These are phyloP conservation scores for Vishniacozyma victoriae DNA, from an alignment of 768 basidiomycete species.

Conservation along the genomic window DNA sequence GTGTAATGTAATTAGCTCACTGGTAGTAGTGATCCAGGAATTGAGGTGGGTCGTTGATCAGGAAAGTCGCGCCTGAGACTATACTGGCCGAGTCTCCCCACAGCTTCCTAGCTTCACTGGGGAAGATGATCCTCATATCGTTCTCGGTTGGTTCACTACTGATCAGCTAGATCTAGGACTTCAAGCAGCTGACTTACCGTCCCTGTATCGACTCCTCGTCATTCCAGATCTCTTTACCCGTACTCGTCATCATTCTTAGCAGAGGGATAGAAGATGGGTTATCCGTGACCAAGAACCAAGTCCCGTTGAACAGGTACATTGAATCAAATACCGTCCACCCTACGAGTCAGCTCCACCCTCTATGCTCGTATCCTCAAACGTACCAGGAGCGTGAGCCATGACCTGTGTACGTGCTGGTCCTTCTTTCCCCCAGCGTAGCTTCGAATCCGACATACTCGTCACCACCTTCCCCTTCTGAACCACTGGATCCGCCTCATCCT, in stretches of 20 bases:
- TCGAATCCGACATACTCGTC: constrained; percentile 36
- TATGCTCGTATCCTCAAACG: constrained; percentile 11
- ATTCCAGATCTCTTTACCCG: constrained; percentile 58
- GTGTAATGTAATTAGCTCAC: constrained; percentile 9
- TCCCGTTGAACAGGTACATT: constrained; percentile 73
- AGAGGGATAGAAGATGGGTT: constrained; percentile 63
- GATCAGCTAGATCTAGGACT: not conserved
- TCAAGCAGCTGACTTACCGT: constrained; percentile 24
- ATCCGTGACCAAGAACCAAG: constrained; percentile 74
- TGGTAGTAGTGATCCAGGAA: constrained; percentile 90
- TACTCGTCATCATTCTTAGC: constrained; percentile 64
- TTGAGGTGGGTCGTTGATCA: constrained; percentile 78
- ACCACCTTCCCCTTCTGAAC: constrained; percentile 18
- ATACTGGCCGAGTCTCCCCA: constrained; percentile 69
- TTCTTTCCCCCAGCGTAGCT: constrained; percentile 37
- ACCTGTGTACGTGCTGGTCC: constrained; percentile 54
- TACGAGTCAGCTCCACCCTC: constrained; percentile 37
- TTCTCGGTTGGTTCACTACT: constrained; percentile 64
- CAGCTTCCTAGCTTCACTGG: constrained; percentile 59
- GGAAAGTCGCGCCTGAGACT: constrained; percentile 74
- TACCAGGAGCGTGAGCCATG: constrained; percentile 71
- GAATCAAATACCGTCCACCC: constrained; percentile 88
- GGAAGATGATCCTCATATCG: constrained; percentile 70
- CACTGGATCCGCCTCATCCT: not conserved
- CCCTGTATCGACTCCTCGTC: constrained; percentile 55